Base-by-base conservation (phyloP, 1,284 basidiomycete species). In the Heterobasidion parviporum region DNA sequence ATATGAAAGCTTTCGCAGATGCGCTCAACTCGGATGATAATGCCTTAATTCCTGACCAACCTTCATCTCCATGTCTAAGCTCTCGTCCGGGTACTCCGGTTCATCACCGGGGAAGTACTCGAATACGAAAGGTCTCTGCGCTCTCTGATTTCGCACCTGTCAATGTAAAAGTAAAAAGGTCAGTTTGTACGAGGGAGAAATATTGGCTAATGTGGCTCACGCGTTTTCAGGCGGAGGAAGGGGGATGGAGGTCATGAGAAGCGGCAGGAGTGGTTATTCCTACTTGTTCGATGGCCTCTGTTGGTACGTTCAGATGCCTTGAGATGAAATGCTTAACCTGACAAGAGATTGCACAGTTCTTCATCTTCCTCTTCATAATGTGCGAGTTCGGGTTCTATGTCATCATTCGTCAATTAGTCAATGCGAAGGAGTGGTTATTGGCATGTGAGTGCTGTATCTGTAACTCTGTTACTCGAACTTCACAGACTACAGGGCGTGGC, bases 141-240 rank as follows among this genome's bases (percentile, higher is more conserved):
- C 74, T 95, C 48, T 92, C 89, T 9, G 94, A 97, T 70, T 98
- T 96, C 67, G 94, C 94, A 1, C 94, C 94, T 0, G 84, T 98
- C 16, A 91, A 95, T 67, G 71, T 92, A 61, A 85, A 79, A 64
- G 85, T 96, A 34, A 83, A 80, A 67, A 82, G 74, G 88, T 87
- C 60, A 54, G 67, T 69, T 43, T 8, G 8, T 20, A 3, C 47
- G 15, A 35, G n/a, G 33, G 15, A 14, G 43, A 15, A 35, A 15
- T 36, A 7, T 6, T 8, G 33, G 12, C 54, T 18, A 38, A 16
- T n/a, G 33, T 56, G 16, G 38, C 54, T 56, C 15, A 59, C 49
- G 34, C 54, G 44, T 2, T 34, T 55, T 3, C 50, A 80, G 76
- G 62, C 77, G 80, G 57, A 78, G 75, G 60, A 83, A 77, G 63